Evolutionary conservation across 305 asterid genomes (phyloP).

Genomic region (Fraxinus nigra): DNA sequence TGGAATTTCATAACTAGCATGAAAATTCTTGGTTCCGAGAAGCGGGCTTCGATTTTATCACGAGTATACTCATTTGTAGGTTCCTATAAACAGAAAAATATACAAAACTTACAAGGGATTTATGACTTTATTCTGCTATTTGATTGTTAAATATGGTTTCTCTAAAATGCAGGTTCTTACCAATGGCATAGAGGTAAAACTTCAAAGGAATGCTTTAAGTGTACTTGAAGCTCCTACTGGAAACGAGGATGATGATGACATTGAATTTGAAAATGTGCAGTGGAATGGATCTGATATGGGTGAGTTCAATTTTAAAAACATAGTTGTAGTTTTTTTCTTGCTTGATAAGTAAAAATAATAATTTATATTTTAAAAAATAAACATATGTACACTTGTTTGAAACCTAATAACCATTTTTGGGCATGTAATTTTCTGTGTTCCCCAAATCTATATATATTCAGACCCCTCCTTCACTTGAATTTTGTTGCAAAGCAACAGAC

Average conservation of each 20-base stretch:
- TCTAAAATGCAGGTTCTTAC: slow-evolving; percentile 64
- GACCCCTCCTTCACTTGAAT: not conserved
- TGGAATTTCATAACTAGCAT: not conserved
- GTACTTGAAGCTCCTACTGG: slow-evolving; percentile 91
- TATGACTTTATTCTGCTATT: not conserved
- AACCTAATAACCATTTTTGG: not conserved
- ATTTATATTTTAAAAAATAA: not conserved
- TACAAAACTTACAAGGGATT: not conserved
- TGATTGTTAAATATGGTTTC: not conserved
- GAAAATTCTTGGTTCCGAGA: not conserved
- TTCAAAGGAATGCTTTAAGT: slow-evolving; percentile 88
- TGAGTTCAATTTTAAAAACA: slow-evolving; percentile 21
- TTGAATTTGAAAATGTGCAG: slow-evolving; percentile 64
- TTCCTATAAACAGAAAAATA: not conserved
- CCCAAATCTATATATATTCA: not conserved
- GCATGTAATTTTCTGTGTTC: not conserved
- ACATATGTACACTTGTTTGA: not conserved
- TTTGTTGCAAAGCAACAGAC: not conserved
- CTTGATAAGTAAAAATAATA: not conserved
- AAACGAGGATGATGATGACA: slow-evolving; percentile 76
- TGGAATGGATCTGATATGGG: slow-evolving; percentile 72
- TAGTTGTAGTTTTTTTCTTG: not conserved
- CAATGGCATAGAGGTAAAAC: slow-evolving; percentile 90
- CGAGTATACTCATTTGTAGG: not conserved
- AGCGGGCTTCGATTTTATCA: not conserved